Conservation (phyloP, 2,329 filamentous ascomycete species). For the Cladosporium oxysporum region DNA sequence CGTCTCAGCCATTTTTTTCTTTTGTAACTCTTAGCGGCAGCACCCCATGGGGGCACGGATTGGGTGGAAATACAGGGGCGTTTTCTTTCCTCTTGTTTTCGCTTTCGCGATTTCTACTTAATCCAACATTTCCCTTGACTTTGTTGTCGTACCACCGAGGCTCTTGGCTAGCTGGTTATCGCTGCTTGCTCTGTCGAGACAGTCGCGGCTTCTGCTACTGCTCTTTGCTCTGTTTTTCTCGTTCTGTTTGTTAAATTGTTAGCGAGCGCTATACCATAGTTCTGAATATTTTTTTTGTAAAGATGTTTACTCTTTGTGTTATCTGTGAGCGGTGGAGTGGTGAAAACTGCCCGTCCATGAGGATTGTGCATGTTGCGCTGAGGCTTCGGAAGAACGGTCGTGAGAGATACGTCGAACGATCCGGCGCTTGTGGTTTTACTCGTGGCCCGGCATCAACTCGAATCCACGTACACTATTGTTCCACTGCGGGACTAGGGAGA, state of each 20-base stretch:
- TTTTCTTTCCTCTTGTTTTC: constrained; percentile 8
- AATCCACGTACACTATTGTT: too few species aligned
- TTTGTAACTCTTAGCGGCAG: constrained; percentile 13
- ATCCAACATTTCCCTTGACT: neutral
- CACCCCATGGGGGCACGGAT: neutral
- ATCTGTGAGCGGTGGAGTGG: too few species aligned
- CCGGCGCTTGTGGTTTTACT: too few species aligned
- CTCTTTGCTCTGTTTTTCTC: neutral
- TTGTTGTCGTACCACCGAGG: neutral
- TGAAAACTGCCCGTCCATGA: too few species aligned
- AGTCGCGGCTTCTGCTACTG: neutral
- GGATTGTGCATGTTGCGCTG: too few species aligned
- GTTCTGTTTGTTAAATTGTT: constrained; percentile 19
- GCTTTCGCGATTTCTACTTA: neutral
- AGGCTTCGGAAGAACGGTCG: too few species aligned
- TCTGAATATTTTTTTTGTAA: neutral
- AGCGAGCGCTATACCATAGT: constrained; percentile 24
- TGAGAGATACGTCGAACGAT: too few species aligned
- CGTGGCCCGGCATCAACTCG: too few species aligned
- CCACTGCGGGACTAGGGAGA: too few species aligned
- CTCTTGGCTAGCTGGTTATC: neutral
- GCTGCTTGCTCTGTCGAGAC: neutral
- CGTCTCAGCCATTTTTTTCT: constrained; percentile 13
- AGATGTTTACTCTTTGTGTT: too few species aligned
- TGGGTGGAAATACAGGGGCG: constrained; percentile 17